Conservation (phyloP, 2,329 filamentous ascomycete genomes). For the Trichoderma atroviride region DNA sequence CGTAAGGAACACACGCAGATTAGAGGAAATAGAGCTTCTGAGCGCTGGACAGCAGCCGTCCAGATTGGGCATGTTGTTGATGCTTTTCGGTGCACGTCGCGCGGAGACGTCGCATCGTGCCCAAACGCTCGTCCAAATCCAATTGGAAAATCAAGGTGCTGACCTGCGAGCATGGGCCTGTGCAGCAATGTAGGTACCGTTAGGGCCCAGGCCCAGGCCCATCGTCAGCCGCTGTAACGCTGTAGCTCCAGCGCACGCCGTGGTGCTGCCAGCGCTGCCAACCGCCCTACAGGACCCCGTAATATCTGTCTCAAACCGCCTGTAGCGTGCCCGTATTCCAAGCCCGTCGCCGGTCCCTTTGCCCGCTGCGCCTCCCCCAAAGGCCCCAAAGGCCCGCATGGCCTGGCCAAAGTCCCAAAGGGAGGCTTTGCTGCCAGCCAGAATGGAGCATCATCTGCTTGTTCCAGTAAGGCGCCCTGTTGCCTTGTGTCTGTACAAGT, state of each 20-base stretch:
- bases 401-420: neutral
- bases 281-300: constrained; percentile 1
- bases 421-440: constrained; percentile 11
- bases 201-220: neutral
- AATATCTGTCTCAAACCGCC: neutral
- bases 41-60: neutral
- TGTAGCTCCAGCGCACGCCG: neutral
- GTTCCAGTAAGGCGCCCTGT: constrained; percentile 11
- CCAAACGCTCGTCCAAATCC: neutral
- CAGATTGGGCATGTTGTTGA: neutral
- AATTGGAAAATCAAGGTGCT: neutral
- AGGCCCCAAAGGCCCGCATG: neutral
- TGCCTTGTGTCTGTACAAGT: neutral
- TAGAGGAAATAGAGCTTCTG: neutral
- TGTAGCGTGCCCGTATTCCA: neutral
- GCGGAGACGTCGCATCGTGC: neutral
- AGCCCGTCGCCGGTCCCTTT: neutral
- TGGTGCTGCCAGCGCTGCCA: neutral
- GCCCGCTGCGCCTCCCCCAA: constrained; percentile 2
- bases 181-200: neutral
- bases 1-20: neutral
- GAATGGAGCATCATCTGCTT: constrained; percentile 2
- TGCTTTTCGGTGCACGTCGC: neutral
- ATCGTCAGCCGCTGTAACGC: neutral
- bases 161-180: neutral